Evolutionary conservation across 345 rosid species (phyloP).

Genomic region (Draba incana): DNA sequence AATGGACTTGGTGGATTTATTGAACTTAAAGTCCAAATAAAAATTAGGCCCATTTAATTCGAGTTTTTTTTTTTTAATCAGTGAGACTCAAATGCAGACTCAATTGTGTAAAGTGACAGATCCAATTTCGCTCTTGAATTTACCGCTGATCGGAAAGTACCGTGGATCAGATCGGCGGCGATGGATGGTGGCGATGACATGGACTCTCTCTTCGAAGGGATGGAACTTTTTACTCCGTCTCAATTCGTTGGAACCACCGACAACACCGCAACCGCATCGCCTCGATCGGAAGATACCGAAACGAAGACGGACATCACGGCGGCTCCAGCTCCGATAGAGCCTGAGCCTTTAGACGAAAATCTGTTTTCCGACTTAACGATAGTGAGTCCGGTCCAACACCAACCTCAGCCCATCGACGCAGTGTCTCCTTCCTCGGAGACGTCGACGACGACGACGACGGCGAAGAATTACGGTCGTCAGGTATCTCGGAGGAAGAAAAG

Average conservation of each 20-base stretch:
- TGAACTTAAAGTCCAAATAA: background rate
- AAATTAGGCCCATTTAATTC: background rate
- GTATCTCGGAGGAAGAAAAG: slow-evolving; percentile 77
- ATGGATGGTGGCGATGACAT: slow-evolving; percentile 48
- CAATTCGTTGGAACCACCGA: slow-evolving; percentile 40
- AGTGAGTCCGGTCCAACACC: slow-evolving; percentile 43
- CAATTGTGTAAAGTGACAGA: background rate
- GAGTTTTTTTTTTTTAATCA: background rate
- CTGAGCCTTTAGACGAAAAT: slow-evolving; percentile 77
- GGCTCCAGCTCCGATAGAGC: slow-evolving; percentile 21
- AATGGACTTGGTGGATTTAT: background rate
- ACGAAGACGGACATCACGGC: slow-evolving; percentile 22
- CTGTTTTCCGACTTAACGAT: slow-evolving; percentile 79
- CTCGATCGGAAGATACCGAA: slow-evolving; percentile 24
- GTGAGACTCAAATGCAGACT: background rate
- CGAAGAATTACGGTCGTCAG: slow-evolving; percentile 47
- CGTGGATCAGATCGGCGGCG: slow-evolving; percentile 17
- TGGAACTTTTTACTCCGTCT: slow-evolving; percentile 71
- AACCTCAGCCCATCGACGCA: slow-evolving; percentile 19
- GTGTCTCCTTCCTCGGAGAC: slow-evolving; percentile 11
- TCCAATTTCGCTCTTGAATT: slow-evolving; percentile 24
- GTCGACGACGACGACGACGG: background rate
- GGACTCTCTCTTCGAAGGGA: slow-evolving; percentile 90
- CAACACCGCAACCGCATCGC: slow-evolving; percentile 15
- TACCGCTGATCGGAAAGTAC: slow-evolving; percentile 11